These are phyloP conservation scores for Candida krabiensis DNA, from an alignment of 805 yeast species.

Conservation along the genomic window DNA sequence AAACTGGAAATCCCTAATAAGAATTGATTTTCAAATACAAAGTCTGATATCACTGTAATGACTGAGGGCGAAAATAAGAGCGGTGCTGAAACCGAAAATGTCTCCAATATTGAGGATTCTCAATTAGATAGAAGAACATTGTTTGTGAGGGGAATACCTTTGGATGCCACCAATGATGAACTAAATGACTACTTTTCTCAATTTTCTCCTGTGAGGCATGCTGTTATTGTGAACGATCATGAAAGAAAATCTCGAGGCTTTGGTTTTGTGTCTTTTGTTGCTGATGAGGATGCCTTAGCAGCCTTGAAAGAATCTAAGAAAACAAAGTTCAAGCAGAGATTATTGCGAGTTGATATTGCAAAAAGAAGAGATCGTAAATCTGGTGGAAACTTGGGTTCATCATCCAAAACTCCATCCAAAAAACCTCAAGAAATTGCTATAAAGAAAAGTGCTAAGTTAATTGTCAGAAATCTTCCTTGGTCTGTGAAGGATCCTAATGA, in stretches of 20 bases:
- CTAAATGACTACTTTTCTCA: slow-evolving; percentile 84
- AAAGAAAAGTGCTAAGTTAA: slow-evolving; percentile 75
- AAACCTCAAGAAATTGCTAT: slow-evolving; percentile 37
- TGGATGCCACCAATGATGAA: slow-evolving; percentile 76
- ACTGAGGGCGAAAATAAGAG: not conserved
- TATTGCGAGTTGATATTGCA: slow-evolving; percentile 81
- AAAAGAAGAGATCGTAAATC: slow-evolving; percentile 82
- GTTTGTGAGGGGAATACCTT: slow-evolving; percentile 85
- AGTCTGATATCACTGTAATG: too few species aligned
- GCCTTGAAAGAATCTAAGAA: slow-evolving; percentile 72
- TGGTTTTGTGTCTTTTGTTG: slow-evolving; percentile 89
- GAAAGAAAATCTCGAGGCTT: slow-evolving; percentile 84
- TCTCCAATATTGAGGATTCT: slow-evolving; percentile 16
- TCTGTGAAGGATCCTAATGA: slow-evolving; percentile 77
- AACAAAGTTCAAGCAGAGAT: slow-evolving; percentile 61
- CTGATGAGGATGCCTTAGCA: slow-evolving; percentile 76
- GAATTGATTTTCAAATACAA: too few species aligned
- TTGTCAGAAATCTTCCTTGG: slow-evolving; percentile 95
- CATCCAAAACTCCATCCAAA: slow-evolving; percentile 39
- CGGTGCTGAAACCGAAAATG: not conserved
- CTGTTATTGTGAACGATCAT: slow-evolving; percentile 81
- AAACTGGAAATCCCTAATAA: too few species aligned
- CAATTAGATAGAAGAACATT: slow-evolving; percentile 61
- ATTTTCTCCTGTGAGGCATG: slow-evolving; percentile 93
- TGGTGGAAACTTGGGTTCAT: slow-evolving; percentile 9